Conservation (phyloP, 306 rosid genomes). For the Cucurbita pepo region DNA sequence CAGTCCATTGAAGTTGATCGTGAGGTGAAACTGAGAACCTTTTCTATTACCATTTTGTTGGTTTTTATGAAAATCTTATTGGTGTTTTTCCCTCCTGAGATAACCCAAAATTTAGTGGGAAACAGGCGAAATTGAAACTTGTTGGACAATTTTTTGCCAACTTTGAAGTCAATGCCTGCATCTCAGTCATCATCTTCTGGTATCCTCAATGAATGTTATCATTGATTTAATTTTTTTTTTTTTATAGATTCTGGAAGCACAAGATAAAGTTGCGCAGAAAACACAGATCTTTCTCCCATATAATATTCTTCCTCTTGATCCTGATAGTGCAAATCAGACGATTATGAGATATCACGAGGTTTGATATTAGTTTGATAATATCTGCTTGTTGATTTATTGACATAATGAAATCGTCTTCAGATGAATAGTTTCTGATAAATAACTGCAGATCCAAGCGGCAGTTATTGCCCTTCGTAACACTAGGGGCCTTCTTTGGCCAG, state of each 20-base stretch:
- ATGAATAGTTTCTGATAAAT: not conserved
- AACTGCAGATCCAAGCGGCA: constrained; percentile 75
- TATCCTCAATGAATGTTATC: constrained; percentile 5
- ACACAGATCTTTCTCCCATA: constrained; percentile 81
- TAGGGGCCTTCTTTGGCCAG: constrained; percentile 89
- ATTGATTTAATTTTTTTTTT: not conserved
- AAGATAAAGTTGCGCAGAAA: constrained; percentile 88
- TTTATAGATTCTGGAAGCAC: constrained; percentile 79
- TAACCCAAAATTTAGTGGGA: not conserved
- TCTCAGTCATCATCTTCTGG: not conserved
- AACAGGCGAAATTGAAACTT: not conserved
- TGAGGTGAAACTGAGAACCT: constrained; percentile 37
- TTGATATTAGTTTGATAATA: not conserved
- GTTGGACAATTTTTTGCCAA: not conserved
- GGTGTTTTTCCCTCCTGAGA: not conserved
- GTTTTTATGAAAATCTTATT: not conserved
- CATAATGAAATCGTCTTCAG: not conserved
- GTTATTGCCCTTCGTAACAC: constrained; percentile 85
- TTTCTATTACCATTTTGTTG: not conserved
- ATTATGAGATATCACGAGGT: constrained; percentile 96
- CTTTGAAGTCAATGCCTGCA: not conserved
- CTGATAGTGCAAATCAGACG: constrained; percentile 89
- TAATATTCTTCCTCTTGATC: constrained; percentile 98
- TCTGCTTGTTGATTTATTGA: not conserved
- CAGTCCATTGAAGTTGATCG: constrained; percentile 95